These are phyloP conservation scores for Boletus insuetus DNA, from an alignment of 768 basidiomycete species.

Conservation along the genomic window DNA sequence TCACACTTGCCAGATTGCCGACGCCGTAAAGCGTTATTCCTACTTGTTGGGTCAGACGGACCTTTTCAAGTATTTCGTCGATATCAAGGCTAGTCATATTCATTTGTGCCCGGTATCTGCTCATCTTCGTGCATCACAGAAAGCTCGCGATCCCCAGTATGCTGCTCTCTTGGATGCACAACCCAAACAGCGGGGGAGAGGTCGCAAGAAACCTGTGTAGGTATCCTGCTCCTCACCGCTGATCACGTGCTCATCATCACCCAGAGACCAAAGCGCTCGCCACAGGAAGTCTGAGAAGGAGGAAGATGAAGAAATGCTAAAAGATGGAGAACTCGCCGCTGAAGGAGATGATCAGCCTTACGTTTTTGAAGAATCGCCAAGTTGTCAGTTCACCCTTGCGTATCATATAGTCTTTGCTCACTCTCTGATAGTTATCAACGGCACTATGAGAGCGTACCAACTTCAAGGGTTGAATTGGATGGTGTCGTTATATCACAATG, in stretches of 20 bases:
- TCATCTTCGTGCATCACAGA: slow-evolving; percentile 40
- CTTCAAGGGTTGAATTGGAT: slow-evolving; percentile 97
- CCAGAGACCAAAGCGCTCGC: slow-evolving; percentile 71
- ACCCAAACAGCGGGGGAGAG: slow-evolving; percentile 79
- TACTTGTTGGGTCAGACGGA: slow-evolving; percentile 99
- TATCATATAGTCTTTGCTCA: neutral
- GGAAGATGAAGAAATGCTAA: slow-evolving; percentile 93
- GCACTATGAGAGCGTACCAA: slow-evolving; percentile 91
- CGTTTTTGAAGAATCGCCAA: slow-evolving; percentile 92
- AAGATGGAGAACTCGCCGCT: slow-evolving; percentile 76
- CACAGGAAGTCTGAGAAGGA: slow-evolving; percentile 98
- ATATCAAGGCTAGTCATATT: slow-evolving; percentile 71
- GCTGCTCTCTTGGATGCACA: slow-evolving; percentile 86
- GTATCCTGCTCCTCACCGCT: slow-evolving; percentile 23
- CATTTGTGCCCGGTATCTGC: neutral
- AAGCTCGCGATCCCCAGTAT: slow-evolving; percentile 89
- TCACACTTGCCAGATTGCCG: slow-evolving; percentile 59
- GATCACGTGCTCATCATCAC: slow-evolving; percentile 4
- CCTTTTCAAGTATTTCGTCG: slow-evolving; percentile 96
- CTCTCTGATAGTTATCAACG: slow-evolving; percentile 68
- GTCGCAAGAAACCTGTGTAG: slow-evolving; percentile 77
- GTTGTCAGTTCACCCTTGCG: slow-evolving; percentile 50
- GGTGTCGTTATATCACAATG: slow-evolving; percentile 94
- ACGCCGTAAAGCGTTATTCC: slow-evolving; percentile 94
- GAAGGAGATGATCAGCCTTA: slow-evolving; percentile 87